A percentile compares a stretch with the other conserved stretches of the same genome.
Conservation (phyloP, 192 early-diverging fungal genomes). For the Tieghemiomyces parasiticus region DNA sequence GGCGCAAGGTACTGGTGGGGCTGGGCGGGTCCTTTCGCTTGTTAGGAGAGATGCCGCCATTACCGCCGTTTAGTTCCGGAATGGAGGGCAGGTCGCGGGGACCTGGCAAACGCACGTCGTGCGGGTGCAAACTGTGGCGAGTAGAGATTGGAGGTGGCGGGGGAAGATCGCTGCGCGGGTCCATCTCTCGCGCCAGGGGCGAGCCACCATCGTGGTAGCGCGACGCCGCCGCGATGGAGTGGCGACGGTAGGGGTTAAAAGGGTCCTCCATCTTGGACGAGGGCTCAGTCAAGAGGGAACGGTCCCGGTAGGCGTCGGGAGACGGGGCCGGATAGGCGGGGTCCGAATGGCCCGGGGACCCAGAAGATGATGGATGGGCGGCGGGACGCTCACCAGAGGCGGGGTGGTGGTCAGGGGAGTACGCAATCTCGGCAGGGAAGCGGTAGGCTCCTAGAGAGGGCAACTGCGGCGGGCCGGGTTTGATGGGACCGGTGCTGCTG, state of each 20-base stretch:
- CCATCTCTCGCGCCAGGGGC: background rate
- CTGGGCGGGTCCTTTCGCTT: conserved; percentile 4
- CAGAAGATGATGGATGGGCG: background rate
- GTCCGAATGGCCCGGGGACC: background rate
- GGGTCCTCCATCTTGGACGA: background rate
- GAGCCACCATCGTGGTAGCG: conserved; percentile 1
- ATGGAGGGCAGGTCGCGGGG: conserved; percentile 2
- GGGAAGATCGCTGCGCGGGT: background rate
- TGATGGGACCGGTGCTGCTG: background rate
- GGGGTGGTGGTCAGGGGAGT: background rate
- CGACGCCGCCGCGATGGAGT: conserved; percentile 5
- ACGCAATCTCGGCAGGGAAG: background rate
- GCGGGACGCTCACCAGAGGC: background rate
- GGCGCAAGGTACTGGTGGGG: background rate
- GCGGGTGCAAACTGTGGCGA: background rate
- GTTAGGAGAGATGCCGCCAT: background rate
- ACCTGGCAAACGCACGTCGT: background rate
- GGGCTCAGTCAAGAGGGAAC: background rate
- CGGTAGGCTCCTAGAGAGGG: background rate
- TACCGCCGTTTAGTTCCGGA: background rate
- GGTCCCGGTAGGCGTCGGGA: background rate
- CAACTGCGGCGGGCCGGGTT: background rate
- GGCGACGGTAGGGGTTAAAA: background rate
- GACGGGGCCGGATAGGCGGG: background rate
- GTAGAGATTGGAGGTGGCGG: background rate